Conservation (phyloP, 345 rosid species). For the Microcos paniculata region DNA sequence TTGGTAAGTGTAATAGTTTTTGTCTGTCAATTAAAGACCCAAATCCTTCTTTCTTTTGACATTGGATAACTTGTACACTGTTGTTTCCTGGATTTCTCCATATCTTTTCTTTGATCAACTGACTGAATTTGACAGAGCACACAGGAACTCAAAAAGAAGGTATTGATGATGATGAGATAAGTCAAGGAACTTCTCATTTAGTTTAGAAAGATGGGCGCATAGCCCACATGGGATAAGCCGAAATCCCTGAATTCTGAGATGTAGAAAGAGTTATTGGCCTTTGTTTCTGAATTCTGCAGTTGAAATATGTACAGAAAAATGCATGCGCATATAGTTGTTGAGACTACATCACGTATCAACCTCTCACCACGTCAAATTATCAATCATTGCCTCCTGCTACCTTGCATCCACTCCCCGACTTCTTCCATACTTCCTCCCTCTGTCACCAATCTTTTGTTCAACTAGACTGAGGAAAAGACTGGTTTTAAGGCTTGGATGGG, state of each 20-base stretch:
- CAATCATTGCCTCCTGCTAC: not conserved
- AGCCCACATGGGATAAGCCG: not conserved
- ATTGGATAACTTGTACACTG: too few species aligned
- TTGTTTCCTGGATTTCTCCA: too few species aligned
- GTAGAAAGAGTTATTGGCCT: not conserved
- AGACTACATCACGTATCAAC: not conserved
- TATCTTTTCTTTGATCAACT: not conserved
- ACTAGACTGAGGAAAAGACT: too few species aligned
- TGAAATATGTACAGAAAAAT: not conserved
- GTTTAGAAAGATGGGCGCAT: not conserved
- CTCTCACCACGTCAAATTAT: not conserved
- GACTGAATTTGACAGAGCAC: not conserved
- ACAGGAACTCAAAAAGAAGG: not conserved
- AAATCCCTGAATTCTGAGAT: not conserved
- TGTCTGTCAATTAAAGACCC: not conserved
- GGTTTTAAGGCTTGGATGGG: too few species aligned
- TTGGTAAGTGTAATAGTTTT: too few species aligned
- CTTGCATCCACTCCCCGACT: too few species aligned
- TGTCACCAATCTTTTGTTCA: too few species aligned
- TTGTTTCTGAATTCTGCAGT: not conserved
- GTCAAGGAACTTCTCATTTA: constrained; percentile 1
- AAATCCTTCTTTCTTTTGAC: not conserved
- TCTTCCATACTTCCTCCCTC: too few species aligned
- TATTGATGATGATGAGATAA: not conserved
- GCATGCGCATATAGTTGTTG: not conserved